These are phyloP conservation scores for Glebionis coronaria DNA, from an alignment of 129 eudicot species.

Conservation along the genomic window DNA sequence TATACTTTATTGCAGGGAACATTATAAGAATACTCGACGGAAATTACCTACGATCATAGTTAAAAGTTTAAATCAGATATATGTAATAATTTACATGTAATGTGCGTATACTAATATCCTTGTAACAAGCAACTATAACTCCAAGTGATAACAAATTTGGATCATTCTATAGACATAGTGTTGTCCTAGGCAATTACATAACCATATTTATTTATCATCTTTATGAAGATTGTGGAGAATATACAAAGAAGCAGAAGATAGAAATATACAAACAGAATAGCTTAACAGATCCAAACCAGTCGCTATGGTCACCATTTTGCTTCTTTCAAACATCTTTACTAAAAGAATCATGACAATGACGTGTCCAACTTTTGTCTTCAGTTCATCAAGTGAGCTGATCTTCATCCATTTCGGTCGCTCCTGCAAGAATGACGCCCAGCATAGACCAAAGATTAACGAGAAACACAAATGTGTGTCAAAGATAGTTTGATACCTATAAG, in stretches of 20 bases:
- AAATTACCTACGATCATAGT: too few species aligned
- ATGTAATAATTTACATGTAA: neutral
- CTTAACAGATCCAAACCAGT: slow-evolving; percentile 87
- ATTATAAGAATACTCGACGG: too few species aligned
- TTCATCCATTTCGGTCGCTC: slow-evolving; percentile 99
- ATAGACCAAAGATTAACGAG: too few species aligned
- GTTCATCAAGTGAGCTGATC: slow-evolving; percentile 87
- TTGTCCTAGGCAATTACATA: neutral
- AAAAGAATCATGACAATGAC: slow-evolving; percentile 98
- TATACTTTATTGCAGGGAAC: too few species aligned
- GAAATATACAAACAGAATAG: slow-evolving; percentile 83
- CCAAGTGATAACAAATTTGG: neutral
- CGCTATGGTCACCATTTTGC: slow-evolving; percentile 94
- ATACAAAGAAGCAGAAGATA: slow-evolving; percentile 94
- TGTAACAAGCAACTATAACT: neutral
- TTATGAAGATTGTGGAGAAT: slow-evolving; percentile 90
- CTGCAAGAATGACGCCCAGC: slow-evolving; percentile 29
- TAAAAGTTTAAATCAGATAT: too few species aligned
- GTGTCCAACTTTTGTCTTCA: slow-evolving; percentile 96
- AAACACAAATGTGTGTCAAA: too few species aligned
- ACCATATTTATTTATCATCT: slow-evolving; percentile 35
- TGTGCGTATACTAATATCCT: neutral
- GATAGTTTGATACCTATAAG: too few species aligned
- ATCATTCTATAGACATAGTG: slow-evolving; percentile 18
- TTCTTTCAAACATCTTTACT: slow-evolving; percentile 99